These are phyloP conservation scores for Diplodia corticola DNA, from an alignment of 2,329 filamentous ascomycete species.

Conservation along the genomic window DNA sequence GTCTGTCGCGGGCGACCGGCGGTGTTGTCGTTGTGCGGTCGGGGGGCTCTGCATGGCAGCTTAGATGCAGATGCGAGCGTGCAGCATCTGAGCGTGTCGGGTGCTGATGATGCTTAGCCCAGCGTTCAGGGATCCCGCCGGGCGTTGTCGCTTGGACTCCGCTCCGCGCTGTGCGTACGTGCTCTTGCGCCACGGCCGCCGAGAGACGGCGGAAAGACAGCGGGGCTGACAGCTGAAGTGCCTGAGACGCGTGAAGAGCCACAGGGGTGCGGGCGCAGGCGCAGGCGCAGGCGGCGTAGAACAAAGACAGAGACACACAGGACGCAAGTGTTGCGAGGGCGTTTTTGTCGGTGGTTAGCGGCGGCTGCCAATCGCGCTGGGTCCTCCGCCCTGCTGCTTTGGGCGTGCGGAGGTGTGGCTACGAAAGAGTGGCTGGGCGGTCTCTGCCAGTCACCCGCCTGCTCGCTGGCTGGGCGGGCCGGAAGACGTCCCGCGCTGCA, in stretches of 20 bases:
- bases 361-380: neutral
- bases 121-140: constrained; percentile 21
- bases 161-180: constrained; percentile 20
- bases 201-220: constrained; percentile 5
- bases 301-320: neutral
- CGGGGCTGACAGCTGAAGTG: neutral
- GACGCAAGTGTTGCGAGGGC: neutral
- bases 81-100: constrained; percentile 20
- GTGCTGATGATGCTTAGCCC: constrained; percentile 14
- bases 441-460: neutral
- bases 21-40: constrained; percentile 24
- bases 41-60: constrained; percentile 25
- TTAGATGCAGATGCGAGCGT: constrained; percentile 13
- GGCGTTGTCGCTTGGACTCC: constrained; percentile 22
- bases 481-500: neutral
- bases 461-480: neutral
- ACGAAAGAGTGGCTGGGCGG: constrained; percentile 8
- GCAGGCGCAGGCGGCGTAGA: neutral
- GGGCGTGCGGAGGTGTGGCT: constrained; percentile 13
- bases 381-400: constrained; percentile 1
- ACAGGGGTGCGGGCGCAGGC: neutral
- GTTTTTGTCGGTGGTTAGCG: constrained; percentile 5
- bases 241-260: constrained; percentile 7
- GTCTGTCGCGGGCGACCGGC: constrained; percentile 27
- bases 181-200: constrained; percentile 12